Conservation (phyloP, 139 green algal genomes). For the Chloropicon primus region DNA sequence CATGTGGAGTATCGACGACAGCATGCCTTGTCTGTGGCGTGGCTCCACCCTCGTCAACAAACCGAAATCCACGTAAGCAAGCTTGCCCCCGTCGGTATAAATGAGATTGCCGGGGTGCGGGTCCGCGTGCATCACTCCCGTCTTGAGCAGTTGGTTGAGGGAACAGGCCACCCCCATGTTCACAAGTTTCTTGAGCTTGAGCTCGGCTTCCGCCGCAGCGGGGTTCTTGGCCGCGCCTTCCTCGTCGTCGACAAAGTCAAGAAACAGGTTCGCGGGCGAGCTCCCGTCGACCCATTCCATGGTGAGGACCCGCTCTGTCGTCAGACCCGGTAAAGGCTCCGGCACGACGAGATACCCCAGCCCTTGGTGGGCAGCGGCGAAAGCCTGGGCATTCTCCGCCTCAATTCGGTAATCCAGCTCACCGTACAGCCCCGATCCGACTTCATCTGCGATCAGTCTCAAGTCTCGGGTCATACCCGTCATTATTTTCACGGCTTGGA, state of each 20-base stretch:
- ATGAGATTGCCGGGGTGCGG: slow-evolving; percentile 45
- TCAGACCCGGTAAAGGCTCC: slow-evolving; percentile 4
- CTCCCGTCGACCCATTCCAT: slow-evolving; percentile 29
- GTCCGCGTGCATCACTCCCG: slow-evolving; percentile 38
- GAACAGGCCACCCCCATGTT: slow-evolving; percentile 20
- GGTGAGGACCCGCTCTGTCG: slow-evolving; percentile 16
- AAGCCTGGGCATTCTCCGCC: slow-evolving; percentile 23
- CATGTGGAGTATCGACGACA: slow-evolving; percentile 38
- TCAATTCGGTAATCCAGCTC: slow-evolving; percentile 38
- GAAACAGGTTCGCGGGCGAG: slow-evolving; percentile 16
- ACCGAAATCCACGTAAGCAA: slow-evolving; percentile 43
- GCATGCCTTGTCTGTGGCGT: slow-evolving; percentile 30
- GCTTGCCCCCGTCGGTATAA: slow-evolving; percentile 10
- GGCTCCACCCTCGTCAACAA: slow-evolving; percentile 30
- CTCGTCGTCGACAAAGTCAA: neutral
- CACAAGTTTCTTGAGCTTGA: neutral
- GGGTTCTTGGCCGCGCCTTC: too few relatives aligned
- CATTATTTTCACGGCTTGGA: slow-evolving; percentile 1
- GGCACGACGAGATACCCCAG: slow-evolving; percentile 15
- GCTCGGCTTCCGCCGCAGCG: too few relatives aligned
- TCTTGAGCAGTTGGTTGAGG: slow-evolving; percentile 33
- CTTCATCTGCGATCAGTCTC: neutral
- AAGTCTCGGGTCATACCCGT: slow-evolving; percentile 10
- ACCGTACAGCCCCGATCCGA: slow-evolving; percentile 6
- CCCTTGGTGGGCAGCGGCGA: slow-evolving; percentile 15